A percentile compares a stretch with the other conserved stretches of the same genome.
Evolutionary conservation across 768 basidiomycete genomes (phyloP).

Genomic region (Mycena alexandri): DNA sequence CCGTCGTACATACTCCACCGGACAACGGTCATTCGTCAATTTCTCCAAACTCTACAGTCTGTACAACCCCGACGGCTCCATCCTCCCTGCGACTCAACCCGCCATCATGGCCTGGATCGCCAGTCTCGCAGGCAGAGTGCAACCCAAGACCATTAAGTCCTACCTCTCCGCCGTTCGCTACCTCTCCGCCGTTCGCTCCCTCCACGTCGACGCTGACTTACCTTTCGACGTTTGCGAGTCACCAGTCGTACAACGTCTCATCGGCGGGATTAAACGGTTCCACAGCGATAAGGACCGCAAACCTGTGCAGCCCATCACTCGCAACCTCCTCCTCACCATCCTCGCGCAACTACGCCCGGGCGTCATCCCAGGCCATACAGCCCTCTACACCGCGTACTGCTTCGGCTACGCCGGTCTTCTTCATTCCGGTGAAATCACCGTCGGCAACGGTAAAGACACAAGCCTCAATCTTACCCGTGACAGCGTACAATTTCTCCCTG

Average conservation of each 20-base stretch:
- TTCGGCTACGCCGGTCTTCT: constrained; percentile 8
- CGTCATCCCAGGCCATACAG: no score
- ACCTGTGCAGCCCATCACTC: constrained; percentile 39
- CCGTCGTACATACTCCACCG: constrained; percentile 44
- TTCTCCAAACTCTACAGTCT: no score
- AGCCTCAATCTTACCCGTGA: no score
- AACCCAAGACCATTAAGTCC: no score
- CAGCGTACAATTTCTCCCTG: neutral
- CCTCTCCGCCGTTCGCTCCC: no score
- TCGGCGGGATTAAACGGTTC: constrained; percentile 36
- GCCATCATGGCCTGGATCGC: no score
- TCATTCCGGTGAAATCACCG: constrained; percentile 10
- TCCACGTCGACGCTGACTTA: no score
- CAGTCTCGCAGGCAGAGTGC: no score
- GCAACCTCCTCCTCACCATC: constrained; percentile 38
- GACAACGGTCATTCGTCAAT: constrained; percentile 46
- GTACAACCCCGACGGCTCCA: no score
- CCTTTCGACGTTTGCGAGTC: no score
- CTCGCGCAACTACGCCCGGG: constrained; percentile 1
- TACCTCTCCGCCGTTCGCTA: no score
- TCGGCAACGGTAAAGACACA: neutral
- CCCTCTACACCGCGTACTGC: constrained; percentile 6
- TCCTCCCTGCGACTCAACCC: no score
- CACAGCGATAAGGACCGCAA: constrained; percentile 32
- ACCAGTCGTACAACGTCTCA: constrained; percentile 39